Evolutionary conservation across 2,329 filamentous ascomycete genomes (phyloP), one percentile per base, ranked within the genome.

Genomic region (Amylocarpus encephaloides): DNA sequence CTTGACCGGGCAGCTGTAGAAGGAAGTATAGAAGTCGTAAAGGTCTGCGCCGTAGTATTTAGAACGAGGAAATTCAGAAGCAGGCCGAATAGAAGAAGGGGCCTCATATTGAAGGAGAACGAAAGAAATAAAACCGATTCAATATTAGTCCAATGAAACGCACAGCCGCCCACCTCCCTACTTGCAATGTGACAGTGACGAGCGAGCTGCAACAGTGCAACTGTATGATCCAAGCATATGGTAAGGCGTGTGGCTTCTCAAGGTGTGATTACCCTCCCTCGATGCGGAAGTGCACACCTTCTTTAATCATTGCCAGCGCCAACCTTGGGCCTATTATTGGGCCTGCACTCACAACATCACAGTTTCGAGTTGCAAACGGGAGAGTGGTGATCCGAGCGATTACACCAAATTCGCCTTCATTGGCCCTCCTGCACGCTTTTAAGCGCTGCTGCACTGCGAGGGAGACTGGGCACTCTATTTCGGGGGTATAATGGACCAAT

Each of bases 301-400:
- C 48, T 53, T 60, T 60, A 60, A 54, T 49, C 38, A 50, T 52
- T 45, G 42, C 44, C 49, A 60, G 61, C 61, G 59, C 48, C 46
- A 59, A 56, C 52, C 49, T 45, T 48, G 16, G 56, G 61, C 52
- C 59, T 54, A 52, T 58, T 43, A 63, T 62, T 63, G 61, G 61
- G 61, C 48, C 59, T 40, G 34, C 39, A 6, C 30, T 41, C 12
- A 46, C 30, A 49, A 50, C 43, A 49, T 29, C 44, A 47, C 38
- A 39, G 15, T 32, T 18, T 30, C 5, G 36, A 32, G 45, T 32
- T 47, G 22, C 34, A 35, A 40, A 16, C 45, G 45, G 30, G 36
- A n/a, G 45, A 40, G 12, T n/a, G 34, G 35, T 6, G 11, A 18
- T n/a, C 22, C 26, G 26, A 34, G n/a, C 10, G 16, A 22, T 26